Base-by-base conservation (phyloP, 2,329 filamentous ascomycete species). In the Penicillium sp. region DNA sequence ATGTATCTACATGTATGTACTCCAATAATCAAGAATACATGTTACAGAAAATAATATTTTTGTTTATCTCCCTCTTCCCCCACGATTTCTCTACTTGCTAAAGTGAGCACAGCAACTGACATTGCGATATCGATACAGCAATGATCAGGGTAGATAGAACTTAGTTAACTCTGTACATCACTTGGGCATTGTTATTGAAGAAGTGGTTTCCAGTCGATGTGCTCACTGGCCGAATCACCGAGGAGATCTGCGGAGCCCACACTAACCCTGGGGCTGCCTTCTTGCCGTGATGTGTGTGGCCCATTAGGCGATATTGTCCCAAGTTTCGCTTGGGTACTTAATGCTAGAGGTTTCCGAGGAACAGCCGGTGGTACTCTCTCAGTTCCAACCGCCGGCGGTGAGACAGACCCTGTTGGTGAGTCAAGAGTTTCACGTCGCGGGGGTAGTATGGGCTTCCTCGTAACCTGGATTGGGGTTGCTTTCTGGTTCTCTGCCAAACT, bases 341-440 rank as follows among this genome's bases (percentile, higher is more conserved):
- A 62, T 10, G 67, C 66, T 7, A 81, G 77, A 1, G 86, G 86
- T 63, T 89, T 89, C 67, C 78, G 82, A 19, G 85, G 86, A 46
- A 88, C 76, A 1, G 81, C 81, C 5, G 82, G 84, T n/a, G 80
- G 72, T 9, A 72, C 66, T 58, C 79, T 59, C 40, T 32, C 40
- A 29, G 32, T 30, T 16, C 41, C 39, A 14, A 32, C 11, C 41
- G 41, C 23, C 4, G 10, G 29, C 26, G 32, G 43, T 18, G 42
- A 42, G 38, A 13, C 29, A 10, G 43, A n/a, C 5, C 18, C n/a
- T 11, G 30, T 18, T 5, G 30, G 30, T 27, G 41, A 35, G 19
- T 18, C 29, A 47, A 49, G 39, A 35, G 49, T 54, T 19, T 44
- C 58, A 45, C 53, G 54, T n/a, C 63, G 59, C 14, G 66, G 67